A percentile compares a stretch with the other conserved stretches of the same genome.
Evolutionary conservation across 495 filamentous ascomycete species (phyloP).

Genomic region (Trichoderma virens): DNA sequence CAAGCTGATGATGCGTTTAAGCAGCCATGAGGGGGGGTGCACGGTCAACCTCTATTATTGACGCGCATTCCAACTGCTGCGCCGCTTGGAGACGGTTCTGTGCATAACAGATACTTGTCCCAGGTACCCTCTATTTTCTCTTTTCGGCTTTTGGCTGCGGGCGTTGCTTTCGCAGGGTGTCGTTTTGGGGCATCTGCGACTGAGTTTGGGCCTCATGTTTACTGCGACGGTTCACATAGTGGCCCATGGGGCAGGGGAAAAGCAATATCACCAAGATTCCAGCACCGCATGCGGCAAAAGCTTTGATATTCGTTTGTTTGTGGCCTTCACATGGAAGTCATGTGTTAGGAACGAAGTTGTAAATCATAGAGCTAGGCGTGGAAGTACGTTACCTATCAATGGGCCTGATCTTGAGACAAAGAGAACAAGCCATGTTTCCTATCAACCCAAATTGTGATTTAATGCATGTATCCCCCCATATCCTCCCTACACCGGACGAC

Average conservation of each 20-base stretch:
- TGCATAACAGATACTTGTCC: background rate
- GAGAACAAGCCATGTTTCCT: background rate
- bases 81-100: background rate
- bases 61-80: background rate
- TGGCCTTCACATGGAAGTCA: background rate
- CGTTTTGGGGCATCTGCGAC: background rate
- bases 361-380: background rate
- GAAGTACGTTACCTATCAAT: background rate
- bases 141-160: background rate
- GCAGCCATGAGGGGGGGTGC: background rate
- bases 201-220: background rate
- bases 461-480: too few species aligned
- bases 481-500: too few species aligned
- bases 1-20: background rate
- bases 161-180: background rate
- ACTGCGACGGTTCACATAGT: background rate
- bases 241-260: background rate
- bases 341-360: background rate
- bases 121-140: background rate
- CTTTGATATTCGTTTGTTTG: conserved; percentile 3
- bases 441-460: too few species aligned
- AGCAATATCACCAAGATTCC: background rate
- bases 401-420: background rate
- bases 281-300: conserved; percentile 20
- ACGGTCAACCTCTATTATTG: background rate